phyloP scores from a whole-genome alignment of 2,329 filamentous ascomycete species.

The Xylariales sp. region DNA sequence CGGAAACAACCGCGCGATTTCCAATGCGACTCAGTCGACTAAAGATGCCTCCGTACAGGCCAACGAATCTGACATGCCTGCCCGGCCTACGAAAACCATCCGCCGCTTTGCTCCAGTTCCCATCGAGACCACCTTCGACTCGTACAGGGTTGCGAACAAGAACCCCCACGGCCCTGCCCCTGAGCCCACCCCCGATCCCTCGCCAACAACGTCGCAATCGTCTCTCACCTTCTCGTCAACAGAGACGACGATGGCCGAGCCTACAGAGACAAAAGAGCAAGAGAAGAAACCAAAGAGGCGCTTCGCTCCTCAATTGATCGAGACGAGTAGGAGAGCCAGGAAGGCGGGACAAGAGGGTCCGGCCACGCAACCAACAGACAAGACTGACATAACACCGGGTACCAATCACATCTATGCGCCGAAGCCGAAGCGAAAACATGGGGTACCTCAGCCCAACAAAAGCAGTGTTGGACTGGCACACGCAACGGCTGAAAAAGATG shows the following conservation, averaged over 20 bases:
- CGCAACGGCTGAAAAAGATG: conserved; percentile 44
- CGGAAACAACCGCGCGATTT: conserved; percentile 1
- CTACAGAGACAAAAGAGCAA: conserved; percentile 10
- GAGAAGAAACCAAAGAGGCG: conserved; percentile 55
- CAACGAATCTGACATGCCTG: conserved; percentile 45
- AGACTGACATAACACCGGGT: conserved; percentile 77
- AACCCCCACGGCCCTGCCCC: conserved; percentile 63
- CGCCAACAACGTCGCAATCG: conserved; percentile 62
- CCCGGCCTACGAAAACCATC: conserved; percentile 39
- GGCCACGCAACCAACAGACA: conserved; percentile 72
- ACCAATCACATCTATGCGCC: conserved; percentile 70
- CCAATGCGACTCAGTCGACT: conserved; percentile 41
- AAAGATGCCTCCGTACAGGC: conserved; percentile 49
- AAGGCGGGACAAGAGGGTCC: conserved; percentile 73
- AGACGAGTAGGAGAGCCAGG: conserved; percentile 79
- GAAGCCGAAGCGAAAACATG: conserved; percentile 54
- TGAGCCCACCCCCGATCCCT: conserved; percentile 67
- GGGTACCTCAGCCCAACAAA: conserved; percentile 38
- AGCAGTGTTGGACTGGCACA: conserved; percentile 39
- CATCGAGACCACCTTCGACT: conserved; percentile 77
- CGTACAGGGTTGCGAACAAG: conserved; percentile 60
- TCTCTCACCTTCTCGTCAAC: conserved; percentile 42
- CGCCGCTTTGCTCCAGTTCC: conserved; percentile 75
- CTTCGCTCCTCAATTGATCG: conserved; percentile 84
- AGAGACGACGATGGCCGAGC: conserved; percentile 20